Evolutionary conservation across 352 stramenopile genomes (phyloP), one percentile per base, ranked within the genome.

Genomic region (Phytophthora sp.): DNA sequence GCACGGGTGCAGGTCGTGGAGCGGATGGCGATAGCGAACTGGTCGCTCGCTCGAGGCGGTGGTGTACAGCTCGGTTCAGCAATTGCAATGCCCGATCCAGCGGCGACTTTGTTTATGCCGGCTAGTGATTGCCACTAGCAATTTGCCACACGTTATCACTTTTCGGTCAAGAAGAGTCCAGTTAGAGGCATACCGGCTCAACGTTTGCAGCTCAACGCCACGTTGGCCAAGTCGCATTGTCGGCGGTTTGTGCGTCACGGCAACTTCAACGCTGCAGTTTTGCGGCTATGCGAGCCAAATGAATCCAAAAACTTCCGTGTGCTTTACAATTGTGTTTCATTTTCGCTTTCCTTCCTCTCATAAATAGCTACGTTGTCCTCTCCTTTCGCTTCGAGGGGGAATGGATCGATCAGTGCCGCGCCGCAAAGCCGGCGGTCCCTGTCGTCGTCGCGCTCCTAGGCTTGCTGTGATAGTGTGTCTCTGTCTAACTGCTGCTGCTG

Each of bases 301-400:
- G n/a, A 23, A 44, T 30, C 20, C 13, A 44, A 26, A 13, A n/a
- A 33, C 29, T 33, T 8, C 23, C 36, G 11, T 41, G 30, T 49
- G 61, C 18, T 45, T 63, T 72, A 63, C 57, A 72, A 67, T 56
- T 42, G 41, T 63, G 15, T 59, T 70, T 31, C 35, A 46, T 29
- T 18, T 41, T 69, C 20, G n/a, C 20, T 39, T n/a, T 49, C 33
- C 39, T 63, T 60, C 45, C 46, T 66, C 38, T 64, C 68, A 80
- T 80, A 80, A 80, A 80, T 80, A 80, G 63, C 67, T 79, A 73
- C 66, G 38, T 46, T 57, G 63, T 74, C 63, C 59, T 45, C 66
- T 68, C 54, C 55, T 66, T 50, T 57, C 47, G 59, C 54, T 55
- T 56, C 45, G 29, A 64, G 52, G 50, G 55, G 42, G 51, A 52